Evolutionary conservation across 2,329 filamentous ascomycete species (phyloP).

Genomic region (Aspergillus ruber): DNA sequence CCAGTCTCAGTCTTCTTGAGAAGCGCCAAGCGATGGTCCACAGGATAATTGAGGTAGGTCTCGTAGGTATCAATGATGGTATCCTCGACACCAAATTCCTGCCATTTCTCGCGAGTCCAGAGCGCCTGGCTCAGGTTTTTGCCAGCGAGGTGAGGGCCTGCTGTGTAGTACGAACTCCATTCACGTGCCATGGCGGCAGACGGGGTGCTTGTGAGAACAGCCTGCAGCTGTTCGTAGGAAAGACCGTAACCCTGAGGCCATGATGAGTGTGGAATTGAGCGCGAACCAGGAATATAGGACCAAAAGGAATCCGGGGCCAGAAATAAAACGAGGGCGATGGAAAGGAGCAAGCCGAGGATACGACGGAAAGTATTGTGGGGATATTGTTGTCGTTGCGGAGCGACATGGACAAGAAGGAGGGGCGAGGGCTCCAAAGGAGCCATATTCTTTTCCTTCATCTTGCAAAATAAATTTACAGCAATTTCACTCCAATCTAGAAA

Average conservation of each 20-base stretch:
- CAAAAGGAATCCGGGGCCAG: conserved; percentile 33
- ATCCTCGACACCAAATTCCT: conserved; percentile 59
- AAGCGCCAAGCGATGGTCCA: conserved; percentile 63
- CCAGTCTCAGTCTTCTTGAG: conserved; percentile 45
- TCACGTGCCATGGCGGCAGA: conserved; percentile 53
- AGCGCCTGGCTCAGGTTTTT: conserved; percentile 70
- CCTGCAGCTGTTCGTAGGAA: conserved; percentile 49
- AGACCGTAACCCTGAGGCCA: conserved; percentile 44
- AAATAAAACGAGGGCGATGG: conserved; percentile 35
- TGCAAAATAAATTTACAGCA: conserved; percentile 1
- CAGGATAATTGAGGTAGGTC: conserved; percentile 70
- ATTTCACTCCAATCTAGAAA: no score
- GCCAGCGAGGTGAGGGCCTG: conserved; percentile 68
- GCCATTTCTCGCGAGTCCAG: conserved; percentile 70
- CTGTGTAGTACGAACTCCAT: conserved; percentile 73
- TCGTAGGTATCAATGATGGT: conserved; percentile 62
- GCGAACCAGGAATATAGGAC: conserved; percentile 36
- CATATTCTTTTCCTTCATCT: conserved; percentile 34
- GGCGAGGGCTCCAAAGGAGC: conserved; percentile 35
- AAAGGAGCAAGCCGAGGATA: conserved; percentile 32
- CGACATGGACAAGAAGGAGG: conserved; percentile 36
- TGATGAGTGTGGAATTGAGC: conserved; percentile 29
- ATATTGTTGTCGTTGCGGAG: conserved; percentile 34
- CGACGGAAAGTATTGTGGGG: conserved; percentile 38
- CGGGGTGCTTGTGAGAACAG: conserved; percentile 50